A percentile compares a stretch with the other conserved stretches of the same genome.
phyloP scores from a whole-genome alignment of 1,284 basidiomycete species.

The Fomitopsis betulina region DNA sequence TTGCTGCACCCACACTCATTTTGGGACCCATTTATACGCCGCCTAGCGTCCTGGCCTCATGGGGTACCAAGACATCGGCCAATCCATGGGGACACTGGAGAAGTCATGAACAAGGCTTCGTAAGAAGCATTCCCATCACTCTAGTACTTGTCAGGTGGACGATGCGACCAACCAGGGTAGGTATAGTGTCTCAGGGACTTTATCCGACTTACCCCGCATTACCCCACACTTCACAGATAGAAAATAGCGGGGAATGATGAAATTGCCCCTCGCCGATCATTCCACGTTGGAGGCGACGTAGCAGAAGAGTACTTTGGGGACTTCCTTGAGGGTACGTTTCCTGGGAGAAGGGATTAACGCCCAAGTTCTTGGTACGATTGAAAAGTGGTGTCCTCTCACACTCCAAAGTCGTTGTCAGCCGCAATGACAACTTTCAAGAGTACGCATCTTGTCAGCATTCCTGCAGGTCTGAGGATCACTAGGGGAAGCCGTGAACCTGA shows the following conservation, averaged over 20 bases:
- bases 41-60: constrained; percentile 3
- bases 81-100: neutral
- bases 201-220: constrained; percentile 6
- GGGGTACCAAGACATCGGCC: neutral
- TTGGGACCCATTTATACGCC: constrained; percentile 17
- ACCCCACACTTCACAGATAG: constrained; percentile 5
- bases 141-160: constrained; percentile 8
- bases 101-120: constrained; percentile 7
- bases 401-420: neutral
- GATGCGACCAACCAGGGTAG: neutral
- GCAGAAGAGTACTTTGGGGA: neutral
- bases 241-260: neutral
- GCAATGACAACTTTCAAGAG: neutral
- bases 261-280: neutral
- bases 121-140: constrained; percentile 6
- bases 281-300: neutral
- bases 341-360: neutral
- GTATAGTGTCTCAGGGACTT: constrained; percentile 3
- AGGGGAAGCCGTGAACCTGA: constrained; percentile 6
- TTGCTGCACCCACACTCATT: constrained; percentile 11
- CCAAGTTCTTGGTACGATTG: neutral
- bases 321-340: neutral
- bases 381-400: neutral
- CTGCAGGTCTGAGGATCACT: constrained; percentile 2
- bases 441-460: neutral